These are phyloP conservation scores for Umbilicaria muhlenbergii DNA, from an alignment of 495 filamentous ascomycete species.

Conservation along the genomic window DNA sequence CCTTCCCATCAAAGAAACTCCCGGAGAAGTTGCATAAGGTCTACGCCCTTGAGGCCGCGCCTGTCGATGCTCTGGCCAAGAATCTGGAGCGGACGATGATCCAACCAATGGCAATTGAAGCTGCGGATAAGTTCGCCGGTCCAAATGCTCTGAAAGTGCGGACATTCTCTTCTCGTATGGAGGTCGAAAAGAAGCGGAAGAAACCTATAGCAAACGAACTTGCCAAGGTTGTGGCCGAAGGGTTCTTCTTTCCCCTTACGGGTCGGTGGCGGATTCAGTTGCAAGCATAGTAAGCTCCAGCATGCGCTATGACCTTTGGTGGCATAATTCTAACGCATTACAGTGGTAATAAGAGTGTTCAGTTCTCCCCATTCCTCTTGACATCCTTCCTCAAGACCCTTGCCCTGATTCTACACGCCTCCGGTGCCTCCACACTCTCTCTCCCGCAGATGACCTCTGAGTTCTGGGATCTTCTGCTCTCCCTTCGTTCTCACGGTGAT, in stretches of 20 bases:
- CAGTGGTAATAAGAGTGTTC: constrained; percentile 16
- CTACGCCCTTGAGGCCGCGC: constrained; percentile 26
- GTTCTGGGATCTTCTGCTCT: constrained; percentile 28
- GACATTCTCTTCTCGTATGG: constrained; percentile 59
- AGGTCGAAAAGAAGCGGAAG: constrained; percentile 45
- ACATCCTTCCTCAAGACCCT: constrained; percentile 36
- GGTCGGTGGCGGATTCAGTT: constrained; percentile 31
- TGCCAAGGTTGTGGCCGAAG: constrained; percentile 43
- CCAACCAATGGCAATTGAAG: constrained; percentile 56
- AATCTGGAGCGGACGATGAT: constrained; percentile 55
- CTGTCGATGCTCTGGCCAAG: constrained; percentile 43
- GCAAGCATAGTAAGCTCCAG: constrained; percentile 28
- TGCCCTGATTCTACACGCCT: constrained; percentile 31
- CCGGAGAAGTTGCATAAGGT: constrained; percentile 37
- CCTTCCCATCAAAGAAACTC: constrained; percentile 62
- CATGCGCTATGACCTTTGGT: neutral
- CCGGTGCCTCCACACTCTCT: constrained; percentile 29
- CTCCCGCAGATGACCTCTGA: constrained; percentile 30
- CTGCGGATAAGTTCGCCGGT: constrained; percentile 50
- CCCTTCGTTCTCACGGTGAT: constrained; percentile 27
- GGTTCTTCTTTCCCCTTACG: constrained; percentile 66
- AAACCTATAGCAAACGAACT: constrained; percentile 53
- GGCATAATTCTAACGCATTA: neutral
- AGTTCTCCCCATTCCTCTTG: constrained; percentile 23
- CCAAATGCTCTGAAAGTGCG: constrained; percentile 74